Conservation (phyloP, 345 rosid species). For the Melaleuca alternifolia region DNA sequence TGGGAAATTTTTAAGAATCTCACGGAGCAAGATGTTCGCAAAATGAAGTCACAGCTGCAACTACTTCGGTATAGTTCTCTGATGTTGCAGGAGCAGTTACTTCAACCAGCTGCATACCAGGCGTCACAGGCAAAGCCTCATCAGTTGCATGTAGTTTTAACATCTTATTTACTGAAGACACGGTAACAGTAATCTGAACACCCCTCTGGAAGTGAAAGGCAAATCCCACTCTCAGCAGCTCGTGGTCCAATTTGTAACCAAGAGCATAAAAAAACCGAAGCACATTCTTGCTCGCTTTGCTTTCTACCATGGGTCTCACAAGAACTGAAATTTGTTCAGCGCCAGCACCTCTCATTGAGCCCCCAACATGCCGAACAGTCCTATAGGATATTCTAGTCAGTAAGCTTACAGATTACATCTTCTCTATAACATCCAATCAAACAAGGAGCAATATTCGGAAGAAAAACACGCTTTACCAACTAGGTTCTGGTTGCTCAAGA, state of each 20-base stretch:
- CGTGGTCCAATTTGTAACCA: slow-evolving; percentile 92
- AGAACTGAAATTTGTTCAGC: slow-evolving; percentile 88
- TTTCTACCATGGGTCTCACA: slow-evolving; percentile 74
- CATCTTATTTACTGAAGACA: slow-evolving; percentile 83
- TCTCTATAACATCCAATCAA: background rate
- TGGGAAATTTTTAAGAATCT: slow-evolving; percentile 7
- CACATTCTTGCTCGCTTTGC: slow-evolving; percentile 96
- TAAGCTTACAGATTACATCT: background rate
- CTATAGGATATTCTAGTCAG: slow-evolving; percentile 15
- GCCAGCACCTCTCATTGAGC: slow-evolving; percentile 84
- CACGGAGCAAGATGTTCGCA: slow-evolving; percentile 98
- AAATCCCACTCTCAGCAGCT: slow-evolving; percentile 81
- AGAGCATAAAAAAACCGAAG: slow-evolving; percentile 63
- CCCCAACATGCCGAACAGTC: slow-evolving; percentile 91
- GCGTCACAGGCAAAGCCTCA: slow-evolving; percentile 88
- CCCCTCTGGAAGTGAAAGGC: slow-evolving; percentile 80
- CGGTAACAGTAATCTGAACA: slow-evolving; percentile 63
- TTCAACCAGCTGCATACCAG: slow-evolving; percentile 95
- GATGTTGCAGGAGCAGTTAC: slow-evolving; percentile 89
- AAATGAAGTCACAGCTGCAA: slow-evolving; percentile 65
- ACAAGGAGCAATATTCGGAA: background rate
- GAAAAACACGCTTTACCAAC: slow-evolving; percentile 41
- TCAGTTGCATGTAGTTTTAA: slow-evolving; percentile 72
- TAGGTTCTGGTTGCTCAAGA: slow-evolving; percentile 77
- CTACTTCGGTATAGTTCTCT: slow-evolving; percentile 80